phyloP scores from a whole-genome alignment of 2,329 filamentous ascomycete genomes.

The Meredithiella fracta region DNA sequence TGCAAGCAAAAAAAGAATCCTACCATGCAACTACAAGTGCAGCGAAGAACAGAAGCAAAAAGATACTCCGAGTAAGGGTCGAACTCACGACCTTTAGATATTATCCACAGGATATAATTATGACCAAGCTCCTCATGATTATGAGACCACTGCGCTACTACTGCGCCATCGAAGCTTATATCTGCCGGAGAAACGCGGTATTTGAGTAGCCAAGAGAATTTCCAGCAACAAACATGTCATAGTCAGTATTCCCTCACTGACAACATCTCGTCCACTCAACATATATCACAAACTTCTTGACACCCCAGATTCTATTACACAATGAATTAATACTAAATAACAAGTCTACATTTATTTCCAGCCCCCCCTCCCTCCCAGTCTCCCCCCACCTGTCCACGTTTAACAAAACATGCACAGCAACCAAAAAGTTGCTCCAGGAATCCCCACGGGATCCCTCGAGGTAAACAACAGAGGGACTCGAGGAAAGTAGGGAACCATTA shows the following conservation, averaged over 20 bases:
- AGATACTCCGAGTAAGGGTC: constrained; percentile 15
- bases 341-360: background rate
- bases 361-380: background rate
- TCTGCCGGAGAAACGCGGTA: background rate
- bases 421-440: background rate
- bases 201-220: too few species aligned
- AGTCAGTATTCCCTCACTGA: too few species aligned
- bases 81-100: constrained; percentile 16
- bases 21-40: too few species aligned
- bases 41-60: too few species aligned
- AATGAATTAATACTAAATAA: too few species aligned
- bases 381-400: background rate
- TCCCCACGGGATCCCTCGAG: background rate
- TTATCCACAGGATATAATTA: background rate
- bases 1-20: too few species aligned
- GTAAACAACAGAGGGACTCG: background rate
- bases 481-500: constrained; percentile 3
- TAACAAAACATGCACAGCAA: background rate
- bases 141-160: constrained; percentile 15
- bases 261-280: too few species aligned
- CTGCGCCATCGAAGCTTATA: constrained; percentile 15
- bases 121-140: constrained; percentile 14
- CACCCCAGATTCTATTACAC: too few species aligned
- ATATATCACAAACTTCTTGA: too few species aligned
- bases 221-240: too few species aligned